These are phyloP conservation scores for Tetraselmis striata DNA, from an alignment of 139 green algal genomes.

Conservation along the genomic window DNA sequence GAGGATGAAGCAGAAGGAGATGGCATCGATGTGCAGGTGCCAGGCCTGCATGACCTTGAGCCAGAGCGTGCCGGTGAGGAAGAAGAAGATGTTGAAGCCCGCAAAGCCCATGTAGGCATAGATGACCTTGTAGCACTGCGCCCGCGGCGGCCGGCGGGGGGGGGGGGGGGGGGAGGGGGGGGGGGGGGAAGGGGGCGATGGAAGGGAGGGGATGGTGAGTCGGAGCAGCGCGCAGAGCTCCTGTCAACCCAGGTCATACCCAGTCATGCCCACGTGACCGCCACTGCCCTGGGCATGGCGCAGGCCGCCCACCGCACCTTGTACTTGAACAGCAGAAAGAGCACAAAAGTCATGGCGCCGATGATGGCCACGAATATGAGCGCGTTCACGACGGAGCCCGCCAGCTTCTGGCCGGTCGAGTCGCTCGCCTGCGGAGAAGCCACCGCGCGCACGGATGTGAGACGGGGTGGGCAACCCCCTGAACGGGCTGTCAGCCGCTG, in stretches of 20 bases:
- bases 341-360: conserved; percentile 77
- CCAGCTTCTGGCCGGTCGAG: conserved; percentile 64
- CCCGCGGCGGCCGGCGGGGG: too few species aligned
- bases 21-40: conserved; percentile 68
- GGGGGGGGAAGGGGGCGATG: too few species aligned
- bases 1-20: conserved; percentile 76
- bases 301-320: conserved; percentile 54
- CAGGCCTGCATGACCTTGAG: conserved; percentile 37
- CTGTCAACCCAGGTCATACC: too few species aligned
- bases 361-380: conserved; percentile 84
- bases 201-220: conserved; percentile 1
- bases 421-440: conserved; percentile 59
- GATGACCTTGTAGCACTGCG: conserved; percentile 75
- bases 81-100: conserved; percentile 89
- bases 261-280: too few species aligned
- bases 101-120: conserved; percentile 93
- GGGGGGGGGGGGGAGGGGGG: too few species aligned
- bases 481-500: too few species aligned
- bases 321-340: conserved; percentile 90
- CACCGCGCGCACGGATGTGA: too few species aligned
- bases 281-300: too few species aligned
- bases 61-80: conserved; percentile 69
- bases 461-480: too few species aligned
- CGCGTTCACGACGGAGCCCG: conserved; percentile 81
- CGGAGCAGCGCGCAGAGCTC: too few species aligned